These are phyloP conservation scores for Leptomonas seymouri DNA, from an alignment of 208 protist species.

Conservation along the genomic window DNA sequence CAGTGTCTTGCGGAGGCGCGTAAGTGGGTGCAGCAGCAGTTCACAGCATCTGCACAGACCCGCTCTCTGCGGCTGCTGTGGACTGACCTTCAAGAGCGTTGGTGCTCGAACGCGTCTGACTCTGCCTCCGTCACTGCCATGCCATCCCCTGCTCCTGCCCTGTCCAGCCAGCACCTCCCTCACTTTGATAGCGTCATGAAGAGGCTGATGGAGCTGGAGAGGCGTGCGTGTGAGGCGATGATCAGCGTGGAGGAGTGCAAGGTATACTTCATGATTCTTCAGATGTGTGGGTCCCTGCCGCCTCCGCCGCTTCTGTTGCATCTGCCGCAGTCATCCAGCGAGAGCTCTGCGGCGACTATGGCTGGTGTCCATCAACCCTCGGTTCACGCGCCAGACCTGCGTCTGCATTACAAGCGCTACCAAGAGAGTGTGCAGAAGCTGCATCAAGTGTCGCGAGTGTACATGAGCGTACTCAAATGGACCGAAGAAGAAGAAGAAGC, in stretches of 20 bases:
- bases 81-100: conserved; percentile 24
- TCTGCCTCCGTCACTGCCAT: background rate
- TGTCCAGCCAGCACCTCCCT: conserved; percentile 7
- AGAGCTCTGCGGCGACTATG: background rate
- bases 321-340: background rate
- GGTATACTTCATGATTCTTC: conserved; percentile 45
- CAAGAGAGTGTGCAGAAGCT: conserved; percentile 29
- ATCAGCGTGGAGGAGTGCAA: conserved; percentile 51
- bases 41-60: conserved; percentile 10
- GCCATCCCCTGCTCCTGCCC: background rate
- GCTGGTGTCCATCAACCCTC: background rate
- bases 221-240: conserved; percentile 40
- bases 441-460: conserved; percentile 14
- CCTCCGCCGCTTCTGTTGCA: conserved; percentile 8
- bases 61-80: conserved; percentile 28
- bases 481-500: conserved; percentile 24
- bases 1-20: conserved; percentile 37
- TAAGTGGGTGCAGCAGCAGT: conserved; percentile 28
- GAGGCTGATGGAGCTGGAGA: conserved; percentile 23
- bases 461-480: conserved; percentile 26
- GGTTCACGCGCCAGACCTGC: conserved; percentile 18
- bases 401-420: conserved; percentile 27
- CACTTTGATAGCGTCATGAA: conserved; percentile 17
- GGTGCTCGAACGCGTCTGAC: background rate
- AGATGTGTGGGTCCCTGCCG: conserved; percentile 16